Percentiles rank a stretch among this genome's conserved stretches.
These are phyloP conservation scores for Penicillium polonicum DNA, from an alignment of 2,329 filamentous ascomycete species.

Conservation along the genomic window DNA sequence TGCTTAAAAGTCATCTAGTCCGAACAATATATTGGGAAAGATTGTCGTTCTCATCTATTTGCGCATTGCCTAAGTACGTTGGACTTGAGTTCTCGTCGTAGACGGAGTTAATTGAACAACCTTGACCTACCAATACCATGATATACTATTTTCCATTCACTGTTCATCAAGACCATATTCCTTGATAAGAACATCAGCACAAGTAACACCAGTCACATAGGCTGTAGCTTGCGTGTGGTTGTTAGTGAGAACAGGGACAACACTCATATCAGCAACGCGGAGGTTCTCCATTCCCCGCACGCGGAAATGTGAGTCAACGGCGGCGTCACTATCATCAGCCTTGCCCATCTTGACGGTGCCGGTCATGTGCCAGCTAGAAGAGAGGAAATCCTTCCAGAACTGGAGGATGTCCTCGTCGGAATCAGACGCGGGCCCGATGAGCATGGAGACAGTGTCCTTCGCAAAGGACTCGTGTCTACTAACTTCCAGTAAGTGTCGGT, in stretches of 20 bases:
- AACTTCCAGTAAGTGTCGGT: conserved; percentile 47
- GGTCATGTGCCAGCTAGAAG: conserved; percentile 56
- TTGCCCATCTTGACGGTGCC: conserved; percentile 60
- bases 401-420: conserved; percentile 56
- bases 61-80: neutral
- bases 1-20: neutral
- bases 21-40: neutral
- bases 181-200: conserved; percentile 51
- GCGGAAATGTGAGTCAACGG: conserved; percentile 48
- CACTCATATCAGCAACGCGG: conserved; percentile 46
- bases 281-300: conserved; percentile 41
- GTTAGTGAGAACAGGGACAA: conserved; percentile 44
- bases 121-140: neutral
- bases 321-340: conserved; percentile 42
- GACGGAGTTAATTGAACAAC: neutral
- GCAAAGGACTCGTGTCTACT: conserved; percentile 47
- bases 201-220: conserved; percentile 54
- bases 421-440: conserved; percentile 48
- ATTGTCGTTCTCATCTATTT: neutral
- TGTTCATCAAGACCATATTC: conserved; percentile 42
- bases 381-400: conserved; percentile 47
- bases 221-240: conserved; percentile 55
- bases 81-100: neutral
- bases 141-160: neutral
- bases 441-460: conserved; percentile 44